These are phyloP conservation scores for Kodamaea derodonti DNA, from an alignment of 1,139 yeast genomes.

Conservation along the genomic window DNA sequence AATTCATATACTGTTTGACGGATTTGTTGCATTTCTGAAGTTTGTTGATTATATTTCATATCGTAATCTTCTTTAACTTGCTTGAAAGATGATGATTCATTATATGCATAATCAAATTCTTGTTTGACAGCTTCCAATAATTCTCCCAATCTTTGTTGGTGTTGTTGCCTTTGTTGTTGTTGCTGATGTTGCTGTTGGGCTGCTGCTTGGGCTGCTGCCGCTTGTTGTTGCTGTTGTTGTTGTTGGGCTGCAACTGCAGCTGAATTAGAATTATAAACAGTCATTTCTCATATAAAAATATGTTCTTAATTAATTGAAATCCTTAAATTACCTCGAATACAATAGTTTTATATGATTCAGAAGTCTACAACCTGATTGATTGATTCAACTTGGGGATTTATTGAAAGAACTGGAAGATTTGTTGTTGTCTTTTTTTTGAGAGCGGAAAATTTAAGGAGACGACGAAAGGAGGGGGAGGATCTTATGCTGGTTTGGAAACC, in stretches of 20 bases:
- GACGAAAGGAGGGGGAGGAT: too few species aligned
- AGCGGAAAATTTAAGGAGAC: too few species aligned
- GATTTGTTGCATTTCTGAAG: conserved; percentile 91
- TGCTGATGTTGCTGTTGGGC: conserved; percentile 9
- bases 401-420: neutral
- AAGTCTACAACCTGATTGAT: neutral
- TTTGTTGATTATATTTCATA: conserved; percentile 84
- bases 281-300: too few species aligned
- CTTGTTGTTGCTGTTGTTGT: conserved; percentile 21
- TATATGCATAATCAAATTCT: conserved; percentile 83
- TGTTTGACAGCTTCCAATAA: conserved; percentile 87
- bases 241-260: conserved; percentile 25
- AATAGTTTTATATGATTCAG: neutral
- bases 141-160: conserved; percentile 62
- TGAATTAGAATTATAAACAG: conserved; percentile 35
- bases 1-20: conserved; percentile 91
- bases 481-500: too few species aligned
- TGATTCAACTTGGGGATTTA: neutral
- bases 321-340: neutral
- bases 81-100: conserved; percentile 82
- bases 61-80: conserved; percentile 94
- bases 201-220: conserved; percentile 13
- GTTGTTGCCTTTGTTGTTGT: conserved; percentile 38
- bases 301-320: neutral
- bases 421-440: too few species aligned